phyloP scores from a whole-genome alignment of 345 rosid genomes.

The Salix caprea region DNA sequence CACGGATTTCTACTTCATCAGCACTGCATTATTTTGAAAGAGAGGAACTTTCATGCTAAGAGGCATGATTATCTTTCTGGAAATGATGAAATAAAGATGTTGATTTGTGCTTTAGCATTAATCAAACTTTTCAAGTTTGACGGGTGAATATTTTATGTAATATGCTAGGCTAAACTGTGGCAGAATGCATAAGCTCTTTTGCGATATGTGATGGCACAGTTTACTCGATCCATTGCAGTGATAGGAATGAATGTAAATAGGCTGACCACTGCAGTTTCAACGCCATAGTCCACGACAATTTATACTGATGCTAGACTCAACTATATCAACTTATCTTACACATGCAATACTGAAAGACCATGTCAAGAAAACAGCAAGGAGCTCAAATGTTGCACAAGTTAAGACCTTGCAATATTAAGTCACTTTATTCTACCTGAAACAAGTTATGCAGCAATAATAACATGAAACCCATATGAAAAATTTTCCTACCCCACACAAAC shows the following conservation, averaged over 20 bases:
- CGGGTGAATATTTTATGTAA: background rate
- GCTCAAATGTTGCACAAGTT: background rate
- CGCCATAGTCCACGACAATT: background rate
- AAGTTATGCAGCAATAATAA: background rate
- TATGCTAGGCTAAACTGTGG: background rate
- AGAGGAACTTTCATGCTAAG: background rate
- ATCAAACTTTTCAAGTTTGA: background rate
- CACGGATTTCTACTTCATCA: background rate
- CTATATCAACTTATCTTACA: background rate
- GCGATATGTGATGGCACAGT: background rate
- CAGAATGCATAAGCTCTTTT: background rate
- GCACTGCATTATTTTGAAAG: background rate
- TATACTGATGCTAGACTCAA: background rate
- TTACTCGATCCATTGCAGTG: background rate
- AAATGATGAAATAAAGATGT: background rate
- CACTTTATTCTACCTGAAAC: background rate
- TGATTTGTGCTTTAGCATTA: background rate
- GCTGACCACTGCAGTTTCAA: background rate
- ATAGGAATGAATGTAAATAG: background rate
- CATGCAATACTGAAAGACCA: constrained; percentile 8
- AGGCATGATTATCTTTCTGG: background rate
- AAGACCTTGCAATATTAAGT: background rate
- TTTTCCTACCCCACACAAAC: background rate
- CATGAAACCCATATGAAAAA: background rate
- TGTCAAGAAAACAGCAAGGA: background rate